Conservation (phyloP, 2,329 filamentous ascomycete species). For the Fusarium xylarioides region DNA sequence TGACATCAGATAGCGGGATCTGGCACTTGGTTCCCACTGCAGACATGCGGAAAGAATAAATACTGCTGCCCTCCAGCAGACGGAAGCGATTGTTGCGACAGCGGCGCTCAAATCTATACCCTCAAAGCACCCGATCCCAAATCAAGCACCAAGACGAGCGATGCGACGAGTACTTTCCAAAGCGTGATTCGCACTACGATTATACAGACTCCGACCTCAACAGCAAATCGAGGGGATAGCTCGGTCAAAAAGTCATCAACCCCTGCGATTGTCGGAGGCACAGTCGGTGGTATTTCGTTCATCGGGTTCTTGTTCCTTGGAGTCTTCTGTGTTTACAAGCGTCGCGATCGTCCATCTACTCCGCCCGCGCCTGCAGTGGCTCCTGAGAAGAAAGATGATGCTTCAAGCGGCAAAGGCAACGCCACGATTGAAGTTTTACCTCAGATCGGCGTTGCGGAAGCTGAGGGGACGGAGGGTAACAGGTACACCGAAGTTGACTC, state of each 20-base stretch:
- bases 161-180: not conserved
- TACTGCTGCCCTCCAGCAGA: conserved; percentile 33
- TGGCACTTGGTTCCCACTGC: conserved; percentile 21
- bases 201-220: not conserved
- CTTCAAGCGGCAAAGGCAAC: not conserved
- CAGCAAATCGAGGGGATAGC: not conserved
- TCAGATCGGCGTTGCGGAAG: not conserved
- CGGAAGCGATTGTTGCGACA: conserved; percentile 26
- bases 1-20: not conserved
- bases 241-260: not conserved
- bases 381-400: not conserved
- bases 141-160: not conserved
- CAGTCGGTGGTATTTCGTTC: conserved; percentile 27
- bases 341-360: not conserved
- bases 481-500: conserved; percentile 14
- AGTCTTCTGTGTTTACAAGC: conserved; percentile 18
- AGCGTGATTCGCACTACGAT: not conserved
- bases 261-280: conserved; percentile 30
- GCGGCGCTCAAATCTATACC: conserved; percentile 21
- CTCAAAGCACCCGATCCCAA: conserved; percentile 15
- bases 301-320: conserved; percentile 25
- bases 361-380: not conserved
- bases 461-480: conserved; percentile 16
- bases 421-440: not conserved
- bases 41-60: conserved; percentile 30